phyloP scores from a whole-genome alignment of 192 early-diverging fungal species.

The Lunasporangiospora selenospora region DNA sequence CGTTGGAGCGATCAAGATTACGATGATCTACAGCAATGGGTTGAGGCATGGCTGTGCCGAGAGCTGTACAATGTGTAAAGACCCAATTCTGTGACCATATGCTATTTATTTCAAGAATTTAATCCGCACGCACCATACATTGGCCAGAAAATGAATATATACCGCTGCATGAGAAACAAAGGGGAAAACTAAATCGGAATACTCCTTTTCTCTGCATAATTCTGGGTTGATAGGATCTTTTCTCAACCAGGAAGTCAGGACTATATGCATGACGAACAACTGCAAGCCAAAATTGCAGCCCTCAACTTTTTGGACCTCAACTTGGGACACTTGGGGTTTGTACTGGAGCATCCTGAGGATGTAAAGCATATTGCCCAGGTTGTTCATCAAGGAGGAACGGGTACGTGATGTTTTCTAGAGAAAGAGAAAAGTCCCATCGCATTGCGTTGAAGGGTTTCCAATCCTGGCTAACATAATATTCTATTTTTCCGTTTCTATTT shows the following conservation, averaged over 20 bases:
- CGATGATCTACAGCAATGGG: conserved; percentile 46
- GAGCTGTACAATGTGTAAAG: conserved; percentile 51
- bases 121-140: too few relatives aligned
- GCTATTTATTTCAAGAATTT: not conserved
- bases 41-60: conserved; percentile 54
- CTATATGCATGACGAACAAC: conserved; percentile 62
- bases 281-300: conserved; percentile 71
- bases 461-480: not conserved
- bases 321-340: conserved; percentile 66
- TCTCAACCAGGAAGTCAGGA: conserved; percentile 56
- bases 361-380: conserved; percentile 46
- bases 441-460: too few relatives aligned
- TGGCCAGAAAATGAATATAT: too few relatives aligned
- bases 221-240: conserved; percentile 26
- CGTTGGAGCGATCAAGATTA: conserved; percentile 33
- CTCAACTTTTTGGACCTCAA: conserved; percentile 67
- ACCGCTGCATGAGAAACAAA: too few relatives aligned
- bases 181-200: too few relatives aligned
- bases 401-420: conserved; percentile 5
- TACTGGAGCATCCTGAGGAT: conserved; percentile 45
- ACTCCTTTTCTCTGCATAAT: not conserved
- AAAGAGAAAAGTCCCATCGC: too few relatives aligned
- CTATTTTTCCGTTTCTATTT: not conserved
- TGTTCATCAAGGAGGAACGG: conserved; percentile 46
- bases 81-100: not conserved